Evolutionary conservation across 345 rosid species (phyloP).

Genomic region (Anastatica hierochuntica): DNA sequence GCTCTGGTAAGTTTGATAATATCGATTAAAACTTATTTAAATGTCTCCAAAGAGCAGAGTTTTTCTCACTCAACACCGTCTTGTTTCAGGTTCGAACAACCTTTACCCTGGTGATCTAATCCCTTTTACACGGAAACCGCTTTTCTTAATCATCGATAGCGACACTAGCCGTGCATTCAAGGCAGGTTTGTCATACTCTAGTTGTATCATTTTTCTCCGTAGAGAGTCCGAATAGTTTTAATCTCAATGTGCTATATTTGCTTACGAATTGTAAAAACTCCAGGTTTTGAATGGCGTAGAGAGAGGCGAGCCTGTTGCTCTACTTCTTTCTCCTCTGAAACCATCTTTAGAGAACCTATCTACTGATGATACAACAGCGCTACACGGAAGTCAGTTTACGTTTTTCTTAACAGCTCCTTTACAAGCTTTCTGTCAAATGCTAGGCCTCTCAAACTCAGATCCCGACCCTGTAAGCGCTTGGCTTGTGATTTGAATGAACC

Average conservation of each 20-base stretch:
- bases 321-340: conserved; percentile 79
- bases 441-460: conserved; percentile 44
- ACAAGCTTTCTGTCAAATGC: conserved; percentile 80
- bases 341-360: conserved; percentile 42
- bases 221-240: conserved; percentile 12
- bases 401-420: conserved; percentile 86
- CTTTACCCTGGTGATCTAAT: conserved; percentile 90
- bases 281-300: conserved; percentile 87
- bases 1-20: conserved; percentile 57
- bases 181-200: conserved; percentile 99
- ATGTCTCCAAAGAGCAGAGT: not conserved
- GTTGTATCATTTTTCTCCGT: conserved; percentile 13
- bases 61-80: conserved; percentile 1
- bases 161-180: conserved; percentile 99
- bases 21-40: too few relatives aligned
- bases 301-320: conserved; percentile 82
- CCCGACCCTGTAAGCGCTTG: conserved; percentile 36
- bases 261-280: conserved; percentile 12
- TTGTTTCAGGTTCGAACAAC: conserved; percentile 52
- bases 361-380: conserved; percentile 24
- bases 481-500: not conserved
- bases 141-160: conserved; percentile 90
- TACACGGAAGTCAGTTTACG: conserved; percentile 79
- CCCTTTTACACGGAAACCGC: conserved; percentile 89
- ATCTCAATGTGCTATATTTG: not conserved